These are phyloP conservation scores for Calonectria naviculata DNA, from an alignment of 2,329 filamentous ascomycete species.

Conservation along the genomic window DNA sequence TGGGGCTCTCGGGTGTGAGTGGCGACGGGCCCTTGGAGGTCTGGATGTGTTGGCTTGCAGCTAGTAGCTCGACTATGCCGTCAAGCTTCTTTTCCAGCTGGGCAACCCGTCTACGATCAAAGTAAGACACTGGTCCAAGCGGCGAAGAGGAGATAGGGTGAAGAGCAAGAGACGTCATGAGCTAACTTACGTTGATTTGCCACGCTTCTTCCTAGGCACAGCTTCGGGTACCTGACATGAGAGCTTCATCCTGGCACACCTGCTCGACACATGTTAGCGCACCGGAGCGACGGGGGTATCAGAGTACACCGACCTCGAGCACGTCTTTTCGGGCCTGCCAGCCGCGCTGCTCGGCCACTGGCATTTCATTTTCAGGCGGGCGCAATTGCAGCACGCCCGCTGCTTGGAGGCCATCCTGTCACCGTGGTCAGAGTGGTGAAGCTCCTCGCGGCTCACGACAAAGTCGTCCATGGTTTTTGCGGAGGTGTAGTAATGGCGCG, in stretches of 20 bases:
- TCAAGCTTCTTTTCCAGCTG: slow-evolving; percentile 54
- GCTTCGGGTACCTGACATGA: slow-evolving; percentile 47
- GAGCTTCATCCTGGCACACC: slow-evolving; percentile 49
- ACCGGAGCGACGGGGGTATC: neutral
- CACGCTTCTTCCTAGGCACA: slow-evolving; percentile 47
- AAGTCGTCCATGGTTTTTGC: slow-evolving; percentile 34
- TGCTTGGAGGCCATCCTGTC: slow-evolving; percentile 29
- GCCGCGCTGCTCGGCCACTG: slow-evolving; percentile 43
- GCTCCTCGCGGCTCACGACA: slow-evolving; percentile 27
- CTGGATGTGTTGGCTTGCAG: slow-evolving; percentile 43
- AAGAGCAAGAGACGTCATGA: too few species aligned
- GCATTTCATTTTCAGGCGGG: slow-evolving; percentile 50
- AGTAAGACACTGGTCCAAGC: neutral
- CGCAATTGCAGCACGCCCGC: slow-evolving; percentile 49
- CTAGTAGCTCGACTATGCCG: slow-evolving; percentile 51
- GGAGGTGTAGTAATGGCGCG: too few species aligned
- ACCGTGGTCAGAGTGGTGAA: neutral
- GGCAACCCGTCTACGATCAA: slow-evolving; percentile 46
- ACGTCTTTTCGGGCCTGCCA: slow-evolving; percentile 30
- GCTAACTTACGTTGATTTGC: slow-evolving; percentile 50
- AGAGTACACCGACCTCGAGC: slow-evolving; percentile 39
- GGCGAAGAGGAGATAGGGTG: neutral
- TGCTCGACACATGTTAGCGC: slow-evolving; percentile 22
- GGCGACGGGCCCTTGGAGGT: slow-evolving; percentile 32
- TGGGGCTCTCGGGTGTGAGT: slow-evolving; percentile 38